These are phyloP conservation scores for Trametes elegans DNA, from an alignment of 768 basidiomycete genomes.

Conservation along the genomic window DNA sequence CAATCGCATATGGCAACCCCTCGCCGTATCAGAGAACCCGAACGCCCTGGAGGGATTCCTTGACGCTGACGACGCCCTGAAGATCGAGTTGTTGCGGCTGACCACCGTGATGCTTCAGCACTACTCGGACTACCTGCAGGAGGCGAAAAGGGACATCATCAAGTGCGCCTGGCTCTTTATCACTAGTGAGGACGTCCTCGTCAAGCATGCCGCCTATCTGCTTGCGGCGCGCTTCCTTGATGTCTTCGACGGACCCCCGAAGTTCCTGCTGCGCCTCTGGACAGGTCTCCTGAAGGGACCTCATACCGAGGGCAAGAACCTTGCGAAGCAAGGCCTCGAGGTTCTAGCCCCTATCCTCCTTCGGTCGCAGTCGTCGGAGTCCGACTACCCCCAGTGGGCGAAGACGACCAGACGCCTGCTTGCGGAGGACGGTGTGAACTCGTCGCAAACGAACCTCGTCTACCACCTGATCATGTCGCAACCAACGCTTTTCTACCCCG, in stretches of 20 bases:
- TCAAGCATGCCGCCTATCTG: conserved; percentile 90
- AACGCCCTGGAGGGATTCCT: conserved; percentile 34
- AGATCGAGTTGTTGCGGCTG: conserved; percentile 87
- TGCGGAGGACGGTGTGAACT: conserved; percentile 79
- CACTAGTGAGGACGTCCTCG: conserved; percentile 80
- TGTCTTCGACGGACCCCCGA: conserved; percentile 82
- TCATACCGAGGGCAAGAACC: conserved; percentile 70
- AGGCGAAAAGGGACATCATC: conserved; percentile 88
- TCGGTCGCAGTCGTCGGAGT: conserved; percentile 52
- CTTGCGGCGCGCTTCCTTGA: conserved; percentile 91
- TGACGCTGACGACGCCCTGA: conserved; percentile 78
- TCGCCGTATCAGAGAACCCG: conserved; percentile 47
- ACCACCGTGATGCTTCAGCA: conserved; percentile 87
- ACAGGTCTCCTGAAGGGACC: conserved; percentile 81
- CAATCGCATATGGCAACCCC: conserved; percentile 77
- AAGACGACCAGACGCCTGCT: conserved; percentile 80
- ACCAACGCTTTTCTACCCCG: conserved; percentile 87
- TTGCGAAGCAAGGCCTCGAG: conserved; percentile 84
- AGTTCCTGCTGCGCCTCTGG: conserved; percentile 91
- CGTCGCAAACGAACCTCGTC: conserved; percentile 70
- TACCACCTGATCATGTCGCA: conserved; percentile 94
- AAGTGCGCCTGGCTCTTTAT: conserved; percentile 91
- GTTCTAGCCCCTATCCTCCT: conserved; percentile 83
- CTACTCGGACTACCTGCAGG: conserved; percentile 75
- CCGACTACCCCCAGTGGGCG: conserved; percentile 76